A percentile compares a stretch with the other conserved stretches of the same genome.
phyloP scores from a whole-genome alignment of 2,329 filamentous ascomycete species.

The Ustilaginoidea virens region DNA sequence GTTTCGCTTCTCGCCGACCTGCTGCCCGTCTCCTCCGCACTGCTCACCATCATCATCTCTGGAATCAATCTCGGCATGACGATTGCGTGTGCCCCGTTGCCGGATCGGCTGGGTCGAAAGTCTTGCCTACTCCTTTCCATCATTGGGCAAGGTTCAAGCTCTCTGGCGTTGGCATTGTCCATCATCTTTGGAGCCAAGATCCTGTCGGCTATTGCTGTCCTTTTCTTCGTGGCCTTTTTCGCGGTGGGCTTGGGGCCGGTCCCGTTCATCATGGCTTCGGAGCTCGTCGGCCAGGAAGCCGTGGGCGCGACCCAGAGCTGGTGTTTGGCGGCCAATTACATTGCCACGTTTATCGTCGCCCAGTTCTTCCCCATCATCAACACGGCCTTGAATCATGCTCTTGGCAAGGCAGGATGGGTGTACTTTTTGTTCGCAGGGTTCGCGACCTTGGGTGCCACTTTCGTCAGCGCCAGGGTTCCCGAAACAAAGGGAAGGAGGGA shows the following conservation, averaged over 20 bases:
- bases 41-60: conserved; percentile 79
- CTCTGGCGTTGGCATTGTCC: conserved; percentile 62
- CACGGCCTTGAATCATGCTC: conserved; percentile 44
- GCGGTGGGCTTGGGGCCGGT: conserved; percentile 84
- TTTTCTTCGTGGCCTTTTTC: conserved; percentile 80
- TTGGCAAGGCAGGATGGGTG: conserved; percentile 62
- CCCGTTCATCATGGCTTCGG: conserved; percentile 84
- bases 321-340: conserved; percentile 74
- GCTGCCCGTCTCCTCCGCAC: conserved; percentile 63
- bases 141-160: conserved; percentile 66
- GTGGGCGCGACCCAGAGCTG: conserved; percentile 86
- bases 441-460: conserved; percentile 51
- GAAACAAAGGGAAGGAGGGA: conserved; percentile 79
- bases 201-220: conserved; percentile 65
- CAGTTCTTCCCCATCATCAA: conserved; percentile 91
- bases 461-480: conserved; percentile 62
- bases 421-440: conserved; percentile 83
- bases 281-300: conserved; percentile 79
- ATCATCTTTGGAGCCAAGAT: conserved; percentile 60
- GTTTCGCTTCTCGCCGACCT: conserved; percentile 74
- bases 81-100: conserved; percentile 63
- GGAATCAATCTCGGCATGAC: conserved; percentile 77
- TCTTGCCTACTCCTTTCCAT: conserved; percentile 71
- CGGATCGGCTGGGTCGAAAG: conserved; percentile 80
- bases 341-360: conserved; percentile 80